Conservation (phyloP, 257 asterid species). For the Petunia axillaris region DNA sequence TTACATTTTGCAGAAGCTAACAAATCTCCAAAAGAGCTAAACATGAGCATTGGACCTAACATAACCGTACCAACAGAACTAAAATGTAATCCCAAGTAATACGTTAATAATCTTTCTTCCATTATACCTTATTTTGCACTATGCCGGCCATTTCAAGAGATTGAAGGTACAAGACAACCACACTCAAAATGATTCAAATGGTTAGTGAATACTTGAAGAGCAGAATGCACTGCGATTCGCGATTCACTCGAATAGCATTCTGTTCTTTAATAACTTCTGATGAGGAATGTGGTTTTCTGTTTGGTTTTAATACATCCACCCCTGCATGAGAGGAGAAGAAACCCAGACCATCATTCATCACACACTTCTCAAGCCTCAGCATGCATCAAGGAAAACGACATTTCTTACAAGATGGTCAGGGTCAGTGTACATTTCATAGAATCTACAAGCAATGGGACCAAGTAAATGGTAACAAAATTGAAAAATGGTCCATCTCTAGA, state of each 20-base stretch:
- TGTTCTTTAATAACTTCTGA: too few relatives aligned
- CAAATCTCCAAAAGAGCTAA: not conserved
- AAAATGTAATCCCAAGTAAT: too few relatives aligned
- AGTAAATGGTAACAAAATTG: constrained; percentile 8
- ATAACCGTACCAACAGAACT: not conserved
- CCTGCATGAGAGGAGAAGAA: too few relatives aligned
- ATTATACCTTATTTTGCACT: not conserved
- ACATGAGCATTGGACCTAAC: not conserved
- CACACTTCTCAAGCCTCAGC: too few relatives aligned
- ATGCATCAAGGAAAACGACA: too few relatives aligned
- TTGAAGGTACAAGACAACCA: not conserved
- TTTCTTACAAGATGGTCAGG: too few relatives aligned
- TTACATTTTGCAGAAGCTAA: not conserved
- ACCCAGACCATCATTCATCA: too few relatives aligned
- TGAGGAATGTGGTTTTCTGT: too few relatives aligned
- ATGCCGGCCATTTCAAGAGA: not conserved
- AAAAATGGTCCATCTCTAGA: not conserved
- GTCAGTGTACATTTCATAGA: not conserved
- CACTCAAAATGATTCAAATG: not conserved
- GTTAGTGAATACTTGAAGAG: not conserved
- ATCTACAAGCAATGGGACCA: not conserved
- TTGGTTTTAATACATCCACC: too few relatives aligned
- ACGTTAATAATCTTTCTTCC: not conserved
- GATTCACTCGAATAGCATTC: not conserved
- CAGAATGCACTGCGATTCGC: not conserved